Evolutionary conservation across 2,329 filamentous ascomycete genomes (phyloP), one percentile per base, ranked within the genome.

Genomic region (Colletotrichum brevisporum): DNA sequence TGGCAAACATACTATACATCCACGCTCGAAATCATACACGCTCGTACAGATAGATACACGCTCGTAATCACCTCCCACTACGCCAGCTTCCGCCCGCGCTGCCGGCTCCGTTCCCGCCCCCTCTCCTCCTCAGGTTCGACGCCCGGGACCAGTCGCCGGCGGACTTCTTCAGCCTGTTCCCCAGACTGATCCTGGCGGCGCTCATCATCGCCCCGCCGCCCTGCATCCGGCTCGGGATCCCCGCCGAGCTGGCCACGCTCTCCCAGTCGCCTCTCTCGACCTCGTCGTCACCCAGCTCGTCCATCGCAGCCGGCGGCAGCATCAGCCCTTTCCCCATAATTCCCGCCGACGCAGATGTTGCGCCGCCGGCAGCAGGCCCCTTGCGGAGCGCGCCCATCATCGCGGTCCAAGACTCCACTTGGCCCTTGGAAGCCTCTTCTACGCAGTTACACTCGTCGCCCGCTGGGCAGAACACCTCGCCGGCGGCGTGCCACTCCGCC

Each of bases 391-490:
- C 81, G 0, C 82, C 84, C 75, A 84, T 83, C 78, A 88, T 82
- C 3, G 87, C 88, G 0, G 85, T 84, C 86, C 89, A 90, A 21
- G 86, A 88, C 76, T 91, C 89, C 9, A 91, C 85, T 48, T 88
- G 82, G 1, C 88, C 89, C 54, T 81, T 83, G 65, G 81, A 82
- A 1, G 89, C 88, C 71, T 90, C 86, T 15, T 86, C 82, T 0
- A 86, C 82, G 73, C 90, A 92, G 67, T 87, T 82, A 74, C 90
- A 92, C 75, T 91, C 90, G 74, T 91, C 90, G 1, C 89, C 89
- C 0, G 88, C 89, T 0, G 89, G 88, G 64, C 90, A 92, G 54
- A 85, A 78, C 1, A 79, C 84, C 76, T 89, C 87, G 24, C 86
- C 86, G 6, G 84, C 83, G 6, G 81, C 84, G 72, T 89, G 86